Conservation (phyloP, 768 basidiomycete species). For the Suillus spraguei region DNA sequence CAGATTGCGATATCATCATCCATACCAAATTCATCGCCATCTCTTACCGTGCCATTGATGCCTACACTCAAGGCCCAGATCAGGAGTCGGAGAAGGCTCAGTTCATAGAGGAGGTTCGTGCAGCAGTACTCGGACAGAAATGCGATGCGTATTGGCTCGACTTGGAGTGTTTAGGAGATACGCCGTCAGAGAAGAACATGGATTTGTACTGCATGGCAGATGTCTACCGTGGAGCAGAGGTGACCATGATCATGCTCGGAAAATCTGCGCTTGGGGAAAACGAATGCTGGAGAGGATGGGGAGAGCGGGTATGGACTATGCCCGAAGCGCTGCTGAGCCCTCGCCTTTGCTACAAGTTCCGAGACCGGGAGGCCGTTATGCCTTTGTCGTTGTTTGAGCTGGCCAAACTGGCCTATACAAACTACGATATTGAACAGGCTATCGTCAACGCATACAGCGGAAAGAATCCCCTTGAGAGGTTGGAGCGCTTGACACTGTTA, state of each 20-base stretch:
- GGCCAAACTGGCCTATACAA: neutral
- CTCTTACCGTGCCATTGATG: neutral
- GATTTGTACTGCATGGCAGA: neutral
- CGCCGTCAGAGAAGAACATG: neutral
- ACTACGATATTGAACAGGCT: neutral
- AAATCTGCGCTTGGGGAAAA: neutral
- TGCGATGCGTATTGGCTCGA: neutral
- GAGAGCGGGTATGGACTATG: neutral
- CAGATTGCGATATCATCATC: neutral
- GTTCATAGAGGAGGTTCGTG: neutral
- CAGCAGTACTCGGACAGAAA: neutral
- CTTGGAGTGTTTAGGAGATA: neutral
- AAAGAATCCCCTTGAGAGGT: neutral
- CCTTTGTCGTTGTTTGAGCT: neutral
- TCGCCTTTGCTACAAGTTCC: neutral
- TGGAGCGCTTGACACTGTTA: neutral
- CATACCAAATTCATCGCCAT: neutral
- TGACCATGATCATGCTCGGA: neutral
- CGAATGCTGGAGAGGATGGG: neutral
- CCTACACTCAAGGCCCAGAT: neutral
- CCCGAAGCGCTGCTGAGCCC: neutral
- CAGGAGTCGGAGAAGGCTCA: neutral
- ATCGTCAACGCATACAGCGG: neutral
- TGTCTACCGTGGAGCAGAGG: neutral
- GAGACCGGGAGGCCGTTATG: neutral